Conservation (phyloP, 768 basidiomycete species). For the Leccinellum luteum region DNA sequence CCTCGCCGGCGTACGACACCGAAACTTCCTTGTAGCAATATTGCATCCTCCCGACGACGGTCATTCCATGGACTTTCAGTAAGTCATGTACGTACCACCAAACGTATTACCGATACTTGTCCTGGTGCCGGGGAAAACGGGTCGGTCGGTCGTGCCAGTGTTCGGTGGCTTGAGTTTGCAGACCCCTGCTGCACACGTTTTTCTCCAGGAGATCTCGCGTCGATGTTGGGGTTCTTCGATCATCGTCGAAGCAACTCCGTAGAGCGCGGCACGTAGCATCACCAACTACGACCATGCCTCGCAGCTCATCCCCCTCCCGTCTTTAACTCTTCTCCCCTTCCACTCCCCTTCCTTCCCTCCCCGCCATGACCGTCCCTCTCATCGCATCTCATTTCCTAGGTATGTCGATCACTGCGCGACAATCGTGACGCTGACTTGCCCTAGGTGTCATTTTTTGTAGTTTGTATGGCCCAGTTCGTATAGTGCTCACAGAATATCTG, state of each 20-base stretch:
- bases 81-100: not conserved
- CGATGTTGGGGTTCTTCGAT: constrained; percentile 24
- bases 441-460: constrained; percentile 33
- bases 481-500: not conserved
- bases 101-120: not conserved
- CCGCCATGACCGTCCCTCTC: constrained; percentile 22
- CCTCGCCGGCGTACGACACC: not conserved
- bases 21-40: constrained; percentile 3
- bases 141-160: not conserved
- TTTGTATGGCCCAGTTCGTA: constrained; percentile 20
- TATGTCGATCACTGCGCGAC: not conserved
- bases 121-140: not conserved
- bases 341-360: not conserved
- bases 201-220: constrained; percentile 2
- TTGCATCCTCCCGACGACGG: constrained; percentile 4
- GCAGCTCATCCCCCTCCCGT: not conserved
- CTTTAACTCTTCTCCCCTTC: constrained; percentile 6
- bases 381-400: constrained; percentile 31
- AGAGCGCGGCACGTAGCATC: constrained; percentile 27
- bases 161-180: not conserved
- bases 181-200: not conserved
- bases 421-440: constrained; percentile 1
- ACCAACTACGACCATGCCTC: constrained; percentile 12
- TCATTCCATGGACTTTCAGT: not conserved
- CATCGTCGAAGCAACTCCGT: constrained; percentile 33